Evolutionary conservation across 768 basidiomycete species (phyloP).

Genomic region (Clathrus columnatus): DNA sequence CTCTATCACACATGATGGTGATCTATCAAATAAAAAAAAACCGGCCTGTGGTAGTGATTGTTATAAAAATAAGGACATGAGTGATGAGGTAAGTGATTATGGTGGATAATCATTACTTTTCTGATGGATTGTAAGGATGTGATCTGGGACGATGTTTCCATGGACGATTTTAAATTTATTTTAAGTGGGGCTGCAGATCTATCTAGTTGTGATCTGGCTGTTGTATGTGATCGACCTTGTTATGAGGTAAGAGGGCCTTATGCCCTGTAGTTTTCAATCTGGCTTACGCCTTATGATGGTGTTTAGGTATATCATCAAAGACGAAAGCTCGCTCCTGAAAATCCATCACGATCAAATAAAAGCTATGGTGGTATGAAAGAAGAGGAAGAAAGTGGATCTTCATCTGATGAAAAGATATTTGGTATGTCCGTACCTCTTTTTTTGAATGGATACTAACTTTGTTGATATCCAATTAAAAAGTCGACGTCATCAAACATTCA

Average conservation of each 20-base stretch:
- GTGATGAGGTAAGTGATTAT: constrained; percentile 1
- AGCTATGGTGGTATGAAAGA: not conserved
- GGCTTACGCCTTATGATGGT: no score
- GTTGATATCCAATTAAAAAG: not conserved
- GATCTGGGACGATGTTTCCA: constrained; percentile 17
- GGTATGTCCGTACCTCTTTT: not conserved
- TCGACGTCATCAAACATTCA: not conserved
- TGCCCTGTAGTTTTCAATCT: no score
- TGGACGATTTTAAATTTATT: constrained; percentile 30
- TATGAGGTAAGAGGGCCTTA: no score
- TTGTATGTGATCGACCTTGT: constrained; percentile 50
- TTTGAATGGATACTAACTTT: not conserved
- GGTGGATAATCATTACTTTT: not conserved
- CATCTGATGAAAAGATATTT: constrained; percentile 1
- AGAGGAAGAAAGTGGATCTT: not conserved
- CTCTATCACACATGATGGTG: not conserved
- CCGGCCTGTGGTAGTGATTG: constrained; percentile 25
- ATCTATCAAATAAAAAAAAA: constrained; percentile 18
- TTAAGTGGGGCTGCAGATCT: constrained; percentile 37
- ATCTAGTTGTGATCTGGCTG: constrained; percentile 45
- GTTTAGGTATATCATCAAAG: constrained; percentile 8
- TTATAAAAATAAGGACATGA: not conserved
- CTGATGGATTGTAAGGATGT: not conserved
- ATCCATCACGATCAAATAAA: not conserved
- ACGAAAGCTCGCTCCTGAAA: not conserved